Evolutionary conservation across 805 yeast species (phyloP), one percentile per base, ranked within the genome.

Genomic region (Cyberlindnera mississippiensis): DNA sequence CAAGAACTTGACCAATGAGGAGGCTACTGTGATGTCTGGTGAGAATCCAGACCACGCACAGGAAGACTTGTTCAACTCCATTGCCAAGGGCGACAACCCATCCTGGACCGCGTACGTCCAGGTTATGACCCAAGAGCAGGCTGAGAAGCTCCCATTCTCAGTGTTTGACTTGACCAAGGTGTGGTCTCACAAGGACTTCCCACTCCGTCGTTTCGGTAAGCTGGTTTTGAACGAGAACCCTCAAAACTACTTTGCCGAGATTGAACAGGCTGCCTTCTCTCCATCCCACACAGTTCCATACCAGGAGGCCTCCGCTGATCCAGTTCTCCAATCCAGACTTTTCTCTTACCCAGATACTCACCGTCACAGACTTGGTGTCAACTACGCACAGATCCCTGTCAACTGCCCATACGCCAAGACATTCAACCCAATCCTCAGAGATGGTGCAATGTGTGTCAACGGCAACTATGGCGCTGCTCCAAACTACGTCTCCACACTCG

Each of bases 111-210:
- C 77, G 48, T 86, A 83, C 66, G 67, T 88, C 40, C 96, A 88
- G 71, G 76, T 86, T 34, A 88, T 88, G 96, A 84, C 95, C 28
- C 76, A 77, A 47, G 85, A 79, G 54, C 80, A 88, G 66, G 88
- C 95, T 46, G 75, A 82, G 64, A 66, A 78, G 46, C 76, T 76
- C 37, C 82, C 83, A 60, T 87, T 84, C 67, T 83, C 91, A 6
- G 90, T 89, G 34, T 87, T 85, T 61, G 96, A 88, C 66, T 73
- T 88, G 63, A 88, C 96, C 50, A 89, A 89, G 71, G 84, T 85
- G 42, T 88, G 96, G 96, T 88, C 96, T 28, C 95, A 88, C 61
- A 69, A 68, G 54, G 82, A 87, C 43, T 88, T 79, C 73, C 96
- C 96, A 59, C 66, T 88, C 68, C 78, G 96, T 64, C 80, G 80